phyloP scores from a whole-genome alignment of 2,329 filamentous ascomycete species.

The Aspergillus udagawae region DNA sequence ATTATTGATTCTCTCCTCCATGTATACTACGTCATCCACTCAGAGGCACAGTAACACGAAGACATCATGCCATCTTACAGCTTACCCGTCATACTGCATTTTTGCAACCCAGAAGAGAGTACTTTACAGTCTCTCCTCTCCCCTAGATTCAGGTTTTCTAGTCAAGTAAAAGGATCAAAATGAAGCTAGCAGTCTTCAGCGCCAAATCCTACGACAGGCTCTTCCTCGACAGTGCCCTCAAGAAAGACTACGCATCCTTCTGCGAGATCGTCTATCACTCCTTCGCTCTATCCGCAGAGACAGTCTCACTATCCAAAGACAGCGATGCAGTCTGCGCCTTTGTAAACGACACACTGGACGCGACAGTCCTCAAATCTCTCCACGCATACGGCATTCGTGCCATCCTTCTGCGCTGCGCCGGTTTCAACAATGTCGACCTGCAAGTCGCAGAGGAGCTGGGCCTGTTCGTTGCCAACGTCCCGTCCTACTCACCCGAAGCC shows the following conservation, averaged over 20 bases:
- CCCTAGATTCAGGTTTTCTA: background rate
- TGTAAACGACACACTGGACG: constrained; percentile 60
- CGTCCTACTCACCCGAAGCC: constrained; percentile 65
- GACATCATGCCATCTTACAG: background rate
- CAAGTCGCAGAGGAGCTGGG: constrained; percentile 50
- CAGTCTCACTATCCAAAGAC: constrained; percentile 51
- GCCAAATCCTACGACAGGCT: constrained; percentile 60
- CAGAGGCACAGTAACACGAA: background rate
- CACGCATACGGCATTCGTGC: constrained; percentile 50
- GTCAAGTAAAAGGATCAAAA: constrained; percentile 16
- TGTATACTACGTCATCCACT: background rate
- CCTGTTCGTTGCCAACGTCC: constrained; percentile 63
- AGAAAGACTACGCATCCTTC: constrained; percentile 23
- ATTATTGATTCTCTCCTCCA: no score
- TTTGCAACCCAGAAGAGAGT: background rate
- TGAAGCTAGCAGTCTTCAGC: constrained; percentile 63
- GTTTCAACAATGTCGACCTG: constrained; percentile 66
- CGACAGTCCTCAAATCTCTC: constrained; percentile 50
- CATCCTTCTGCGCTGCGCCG: constrained; percentile 63
- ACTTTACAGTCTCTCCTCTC: background rate
- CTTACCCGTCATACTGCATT: no score
- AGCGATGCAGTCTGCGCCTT: constrained; percentile 62
- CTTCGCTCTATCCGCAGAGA: constrained; percentile 54
- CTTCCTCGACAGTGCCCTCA: constrained; percentile 47
- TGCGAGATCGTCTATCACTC: constrained; percentile 56